Evolutionary conservation across 495 filamentous ascomycete genomes (phyloP).

Genomic region (Pyrenula aspistea): DNA sequence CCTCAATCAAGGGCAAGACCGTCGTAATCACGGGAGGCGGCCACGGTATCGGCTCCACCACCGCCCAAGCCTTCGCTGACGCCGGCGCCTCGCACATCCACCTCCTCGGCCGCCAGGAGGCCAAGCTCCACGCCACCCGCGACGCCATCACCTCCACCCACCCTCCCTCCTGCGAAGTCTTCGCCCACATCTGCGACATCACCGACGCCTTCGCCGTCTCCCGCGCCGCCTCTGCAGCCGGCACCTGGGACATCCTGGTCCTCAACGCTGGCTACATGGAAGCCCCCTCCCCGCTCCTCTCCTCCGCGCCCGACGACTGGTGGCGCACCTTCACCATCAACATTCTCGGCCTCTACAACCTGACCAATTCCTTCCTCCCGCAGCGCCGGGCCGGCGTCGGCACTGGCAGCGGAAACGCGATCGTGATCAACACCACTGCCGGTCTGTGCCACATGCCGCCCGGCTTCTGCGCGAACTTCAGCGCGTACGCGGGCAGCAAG

Average conservation of each 20-base stretch:
- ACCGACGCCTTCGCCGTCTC: slow-evolving; percentile 7
- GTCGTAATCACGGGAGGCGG: slow-evolving; percentile 11
- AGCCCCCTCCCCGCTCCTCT: slow-evolving; percentile 8
- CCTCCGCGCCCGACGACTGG: slow-evolving; percentile 13
- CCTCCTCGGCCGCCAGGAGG: not conserved
- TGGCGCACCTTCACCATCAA: slow-evolving; percentile 20
- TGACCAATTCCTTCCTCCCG: slow-evolving; percentile 17
- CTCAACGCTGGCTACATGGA: slow-evolving; percentile 19
- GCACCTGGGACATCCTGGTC: slow-evolving; percentile 23
- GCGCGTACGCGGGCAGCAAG: slow-evolving; percentile 26
- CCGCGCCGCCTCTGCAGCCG: slow-evolving; percentile 5
- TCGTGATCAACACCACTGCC: slow-evolving; percentile 21
- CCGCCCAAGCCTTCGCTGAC: slow-evolving; percentile 5
- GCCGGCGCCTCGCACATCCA: not conserved
- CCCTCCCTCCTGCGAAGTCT: slow-evolving; percentile 5
- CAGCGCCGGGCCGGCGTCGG: slow-evolving; percentile 3
- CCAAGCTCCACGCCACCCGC: not conserved
- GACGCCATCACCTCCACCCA: slow-evolving; percentile 4
- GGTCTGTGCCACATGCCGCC: slow-evolving; percentile 17
- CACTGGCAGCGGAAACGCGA: slow-evolving; percentile 11
- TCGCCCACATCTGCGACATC: slow-evolving; percentile 11
- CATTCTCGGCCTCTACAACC: slow-evolving; percentile 19
- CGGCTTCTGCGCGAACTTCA: slow-evolving; percentile 6
- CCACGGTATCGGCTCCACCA: slow-evolving; percentile 8
- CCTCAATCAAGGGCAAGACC: slow-evolving; percentile 11